Conservation (phyloP, 2,329 filamentous ascomycete species). For the Trichoderma polysporum region DNA sequence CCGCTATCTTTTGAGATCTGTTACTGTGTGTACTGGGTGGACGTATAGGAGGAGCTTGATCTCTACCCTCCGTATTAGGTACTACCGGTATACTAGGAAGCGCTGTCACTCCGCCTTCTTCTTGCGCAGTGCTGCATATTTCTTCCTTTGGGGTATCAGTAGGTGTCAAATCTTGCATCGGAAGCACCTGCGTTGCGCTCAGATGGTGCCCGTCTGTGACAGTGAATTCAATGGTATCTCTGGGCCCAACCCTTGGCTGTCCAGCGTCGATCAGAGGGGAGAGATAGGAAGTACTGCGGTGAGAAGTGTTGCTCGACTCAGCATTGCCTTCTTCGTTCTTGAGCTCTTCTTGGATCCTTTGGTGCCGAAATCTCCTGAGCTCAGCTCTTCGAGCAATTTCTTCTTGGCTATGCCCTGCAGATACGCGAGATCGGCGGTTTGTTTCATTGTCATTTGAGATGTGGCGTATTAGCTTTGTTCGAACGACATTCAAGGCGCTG, state of each 20-base stretch:
- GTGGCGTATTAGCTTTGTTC: constrained; percentile 45
- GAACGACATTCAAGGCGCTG: constrained; percentile 46
- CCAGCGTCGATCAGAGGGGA: constrained; percentile 32
- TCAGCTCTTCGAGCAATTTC: constrained; percentile 56
- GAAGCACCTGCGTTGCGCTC: background rate
- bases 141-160: background rate
- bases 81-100: background rate
- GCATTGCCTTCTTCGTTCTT: constrained; percentile 46
- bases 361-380: constrained; percentile 54
- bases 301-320: constrained; percentile 31
- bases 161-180: background rate
- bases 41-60: background rate
- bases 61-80: background rate
- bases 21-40: constrained; percentile 8
- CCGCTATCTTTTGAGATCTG: constrained; percentile 21
- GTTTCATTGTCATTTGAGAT: constrained; percentile 46
- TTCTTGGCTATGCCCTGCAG: constrained; percentile 49
- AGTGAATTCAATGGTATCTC: constrained; percentile 51
- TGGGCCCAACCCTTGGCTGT: constrained; percentile 42
- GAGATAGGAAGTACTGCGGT: constrained; percentile 27
- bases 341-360: constrained; percentile 59
- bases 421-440: constrained; percentile 42
- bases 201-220: constrained; percentile 22
- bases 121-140: background rate
- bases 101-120: background rate